phyloP scores from a whole-genome alignment of 345 rosid genomes.

The Salix exigua region DNA sequence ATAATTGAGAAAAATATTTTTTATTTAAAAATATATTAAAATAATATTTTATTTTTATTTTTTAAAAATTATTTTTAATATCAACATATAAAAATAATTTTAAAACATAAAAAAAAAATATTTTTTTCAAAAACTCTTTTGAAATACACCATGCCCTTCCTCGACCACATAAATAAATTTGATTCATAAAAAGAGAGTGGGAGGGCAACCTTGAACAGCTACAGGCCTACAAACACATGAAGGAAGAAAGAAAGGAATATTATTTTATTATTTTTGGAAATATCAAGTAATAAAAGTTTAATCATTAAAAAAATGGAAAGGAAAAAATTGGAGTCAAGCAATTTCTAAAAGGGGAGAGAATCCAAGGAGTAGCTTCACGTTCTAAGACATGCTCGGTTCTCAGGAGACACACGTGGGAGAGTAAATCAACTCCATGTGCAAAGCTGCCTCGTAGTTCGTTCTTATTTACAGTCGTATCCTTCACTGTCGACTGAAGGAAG shows the following conservation, averaged over 20 bases:
- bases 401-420: constrained; percentile 17
- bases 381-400: constrained; percentile 1
- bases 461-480: background rate
- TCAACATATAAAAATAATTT: too few species aligned
- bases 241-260: background rate
- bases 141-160: too few species aligned
- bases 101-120: too few species aligned
- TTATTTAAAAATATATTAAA: too few species aligned
- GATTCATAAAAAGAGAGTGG: too few species aligned
- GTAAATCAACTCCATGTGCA: background rate
- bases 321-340: background rate
- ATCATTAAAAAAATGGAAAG: background rate
- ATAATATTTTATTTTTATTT: too few species aligned
- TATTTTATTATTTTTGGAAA: background rate
- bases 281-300: background rate
- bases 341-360: background rate
- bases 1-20: too few species aligned
- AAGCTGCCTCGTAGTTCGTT: background rate
- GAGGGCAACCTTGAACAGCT: too few species aligned
- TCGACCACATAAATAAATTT: too few species aligned
- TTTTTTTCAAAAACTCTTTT: too few species aligned
- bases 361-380: constrained; percentile 6
- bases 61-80: too few species aligned
- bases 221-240: background rate
- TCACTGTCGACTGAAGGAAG: background rate